Evolutionary conservation across 495 filamentous ascomycete genomes (phyloP).

Genomic region (Hypoxylon lienhwacheense): DNA sequence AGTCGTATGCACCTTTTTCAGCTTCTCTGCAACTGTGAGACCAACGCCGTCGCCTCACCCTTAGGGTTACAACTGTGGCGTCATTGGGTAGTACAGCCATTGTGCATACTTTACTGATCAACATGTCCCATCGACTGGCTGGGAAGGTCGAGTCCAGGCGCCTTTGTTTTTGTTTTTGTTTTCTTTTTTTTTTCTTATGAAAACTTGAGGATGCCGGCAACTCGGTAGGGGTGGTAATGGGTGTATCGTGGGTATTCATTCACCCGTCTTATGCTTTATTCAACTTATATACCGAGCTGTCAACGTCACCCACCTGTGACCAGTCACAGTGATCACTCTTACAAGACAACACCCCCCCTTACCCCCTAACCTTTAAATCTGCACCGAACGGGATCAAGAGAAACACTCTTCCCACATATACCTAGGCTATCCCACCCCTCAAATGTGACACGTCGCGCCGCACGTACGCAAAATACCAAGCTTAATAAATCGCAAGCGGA

Average conservation of each 20-base stretch:
- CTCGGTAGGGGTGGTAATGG: conserved; percentile 15
- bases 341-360: too few species aligned
- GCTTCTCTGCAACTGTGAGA: conserved; percentile 22
- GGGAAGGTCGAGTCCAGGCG: conserved; percentile 23
- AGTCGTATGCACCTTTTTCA: conserved; percentile 23
- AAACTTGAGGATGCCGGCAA: conserved; percentile 6
- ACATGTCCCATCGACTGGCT: conserved; percentile 16
- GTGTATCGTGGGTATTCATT: conserved; percentile 13
- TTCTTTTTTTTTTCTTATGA: too few species aligned
- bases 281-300: too few species aligned
- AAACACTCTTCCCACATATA: too few species aligned
- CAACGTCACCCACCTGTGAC: too few species aligned
- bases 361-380: too few species aligned
- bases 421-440: too few species aligned
- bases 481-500: conserved; percentile 21
- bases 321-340: too few species aligned
- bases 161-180: too few species aligned
- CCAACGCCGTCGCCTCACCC: conserved; percentile 21
- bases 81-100: conserved; percentile 30
- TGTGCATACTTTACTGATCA: too few species aligned
- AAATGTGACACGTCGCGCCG: conserved; percentile 5
- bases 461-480: too few species aligned
- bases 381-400: neutral
- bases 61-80: conserved; percentile 26
- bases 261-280: conserved; percentile 11